These are phyloP conservation scores for Colletotrichum salicis DNA, from an alignment of 2,329 filamentous ascomycete species.

Conservation along the genomic window DNA sequence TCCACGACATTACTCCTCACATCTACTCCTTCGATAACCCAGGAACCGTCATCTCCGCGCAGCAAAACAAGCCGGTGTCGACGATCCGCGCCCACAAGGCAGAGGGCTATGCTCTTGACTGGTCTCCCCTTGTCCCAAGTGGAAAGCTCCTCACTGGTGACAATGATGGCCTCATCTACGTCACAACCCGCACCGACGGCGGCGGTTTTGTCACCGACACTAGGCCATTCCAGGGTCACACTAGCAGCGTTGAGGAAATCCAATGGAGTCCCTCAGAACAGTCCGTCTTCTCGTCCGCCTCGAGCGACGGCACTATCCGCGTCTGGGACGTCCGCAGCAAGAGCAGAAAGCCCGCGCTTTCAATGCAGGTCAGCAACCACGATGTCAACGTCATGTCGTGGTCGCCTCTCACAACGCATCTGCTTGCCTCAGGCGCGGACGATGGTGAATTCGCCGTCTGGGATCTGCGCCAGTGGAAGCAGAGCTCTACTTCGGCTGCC, in stretches of 20 bases:
- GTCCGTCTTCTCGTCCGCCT: conserved; percentile 93
- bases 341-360: conserved; percentile 86
- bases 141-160: conserved; percentile 94
- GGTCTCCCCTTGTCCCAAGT: conserved; percentile 83
- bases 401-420: conserved; percentile 87
- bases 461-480: conserved; percentile 96
- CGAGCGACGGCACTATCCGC: conserved; percentile 92
- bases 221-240: conserved; percentile 84
- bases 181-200: conserved; percentile 85
- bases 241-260: conserved; percentile 88
- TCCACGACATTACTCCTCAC: conserved; percentile 94
- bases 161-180: conserved; percentile 88
- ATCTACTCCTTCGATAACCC: conserved; percentile 90
- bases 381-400: conserved; percentile 98
- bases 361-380: conserved; percentile 81
- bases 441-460: conserved; percentile 95
- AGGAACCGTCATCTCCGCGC: conserved; percentile 80
- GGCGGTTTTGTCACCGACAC: conserved; percentile 91
- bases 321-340: conserved; percentile 96
- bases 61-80: conserved; percentile 87
- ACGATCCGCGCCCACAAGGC: conserved; percentile 91
- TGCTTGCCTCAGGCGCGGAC: conserved; percentile 92
- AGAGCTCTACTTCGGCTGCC: conserved; percentile 54
- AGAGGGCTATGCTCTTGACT: conserved; percentile 97
- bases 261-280: conserved; percentile 96